Evolutionary conservation across 345 rosid genomes (phyloP), one percentile per base, ranked within the genome.

Genomic region (Murraya paniculata): DNA sequence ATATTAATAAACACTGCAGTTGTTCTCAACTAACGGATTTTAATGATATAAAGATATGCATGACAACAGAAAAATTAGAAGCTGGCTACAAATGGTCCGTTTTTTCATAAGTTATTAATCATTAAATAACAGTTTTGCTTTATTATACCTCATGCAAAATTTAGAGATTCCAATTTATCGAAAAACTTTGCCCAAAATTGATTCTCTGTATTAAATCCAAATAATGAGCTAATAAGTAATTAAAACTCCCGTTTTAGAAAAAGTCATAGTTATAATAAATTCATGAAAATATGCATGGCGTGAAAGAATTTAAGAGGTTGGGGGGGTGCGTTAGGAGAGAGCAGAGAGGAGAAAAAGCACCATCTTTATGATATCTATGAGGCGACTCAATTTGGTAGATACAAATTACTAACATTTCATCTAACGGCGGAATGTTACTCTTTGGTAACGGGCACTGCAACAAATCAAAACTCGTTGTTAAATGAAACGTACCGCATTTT

Each of bases 331-430:
- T 38, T 21, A 11, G 50, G 16, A 41, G 71, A 7, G 9, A 65
- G 5, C 35, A 2, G 1, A 1, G n/a, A 0, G 10, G 10, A 19
- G 5, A 3, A 33, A 35, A 19, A 19, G 39, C 10, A 30, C 45
- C 30, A 19, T 56, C 21, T 31, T 72, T 55, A 72, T 72, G 75
- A 33, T 56, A 41, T 31, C 33, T 22, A 56, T 71, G 75, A 72
- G 31, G 48, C 6, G 62, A 28, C 8, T 3, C 1, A 50, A 71
- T 9, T 50, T 9, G 61, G 38, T 30, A 18, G 53, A 18, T 2
- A 16, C 25, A 21, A 31, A 9, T 25, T 28, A 16, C 25, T 53
- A 7, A 31, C 50, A 0, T 14, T 13, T 3, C 18, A 45, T 55
- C 74, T 2, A 25, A 53, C 74, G 64, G 66, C 50, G 1, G 24